Base-by-base conservation (phyloP, 257 asterid species). In the Nicotiana obtusifolia region DNA sequence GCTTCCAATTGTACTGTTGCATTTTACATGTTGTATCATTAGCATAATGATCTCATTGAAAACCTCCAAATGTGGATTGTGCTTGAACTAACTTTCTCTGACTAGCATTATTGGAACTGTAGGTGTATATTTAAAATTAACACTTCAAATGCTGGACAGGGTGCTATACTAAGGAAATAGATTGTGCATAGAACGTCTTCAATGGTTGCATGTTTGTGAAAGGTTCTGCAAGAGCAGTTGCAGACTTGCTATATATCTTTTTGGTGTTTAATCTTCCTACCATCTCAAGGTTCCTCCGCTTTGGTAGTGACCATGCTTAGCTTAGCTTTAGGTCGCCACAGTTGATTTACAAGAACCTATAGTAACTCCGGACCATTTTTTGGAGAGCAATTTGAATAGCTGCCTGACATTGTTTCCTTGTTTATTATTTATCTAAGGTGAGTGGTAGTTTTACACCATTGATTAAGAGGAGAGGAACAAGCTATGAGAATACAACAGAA, bases 361-460 rank as follows among this genome's bases (percentile, higher is more conserved):
- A 61, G 52, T 75, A 57, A 49, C 44, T 33, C 26, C 3, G 49
- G 79, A 35, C 80, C 24, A 15, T 49, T 14, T 16, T 49, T 75
- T 47, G 19, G 20, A 73, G 41, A 49, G 41, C 22, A 7, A 49
- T 75, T 47, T 26, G 1, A 47, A 15, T 59, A 75, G 41, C 26
- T 24, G 44, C 62, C 80, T 49, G 26, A 49, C 61, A 75, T 75
- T 73, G 61, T 73, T 73, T 73, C 80, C 80, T 10, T 49, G 80
- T 75, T 75, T 49, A 15, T 73, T 73, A 75, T 49, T 49, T 8
- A 20, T 49, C 37, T 24, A 10, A 49, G 44, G 80, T 5, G 44
- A 47, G 79, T 24, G 35, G 17, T 75, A 24, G 64, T 49, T 26
- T 47, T 35, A 49, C 80, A 26, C 44, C 26, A 75, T 1, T 49